Conservation (phyloP, 768 basidiomycete species). For the Amanita brunnescens region DNA sequence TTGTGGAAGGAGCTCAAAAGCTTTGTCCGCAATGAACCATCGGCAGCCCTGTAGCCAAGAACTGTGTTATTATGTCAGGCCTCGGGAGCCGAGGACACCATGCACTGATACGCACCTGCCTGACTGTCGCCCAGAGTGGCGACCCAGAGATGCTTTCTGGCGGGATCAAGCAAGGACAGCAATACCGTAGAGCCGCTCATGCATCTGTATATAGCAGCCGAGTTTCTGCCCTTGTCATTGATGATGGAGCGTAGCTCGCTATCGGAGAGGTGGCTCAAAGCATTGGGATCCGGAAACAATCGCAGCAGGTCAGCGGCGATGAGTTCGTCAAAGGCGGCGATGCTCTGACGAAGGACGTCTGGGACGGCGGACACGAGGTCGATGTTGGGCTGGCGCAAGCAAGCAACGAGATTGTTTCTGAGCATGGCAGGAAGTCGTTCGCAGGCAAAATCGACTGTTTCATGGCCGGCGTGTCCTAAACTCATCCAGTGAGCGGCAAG, state of each 20-base stretch:
- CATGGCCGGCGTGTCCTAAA: slow-evolving; percentile 41
- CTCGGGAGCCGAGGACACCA: neutral
- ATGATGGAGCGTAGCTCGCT: slow-evolving; percentile 31
- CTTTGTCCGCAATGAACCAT: slow-evolving; percentile 28
- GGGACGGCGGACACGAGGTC: slow-evolving; percentile 23
- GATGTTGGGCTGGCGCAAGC: neutral
- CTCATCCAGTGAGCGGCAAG: too few relatives aligned
- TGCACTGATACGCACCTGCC: slow-evolving; percentile 29
- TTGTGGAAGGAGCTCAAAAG: slow-evolving; percentile 44
- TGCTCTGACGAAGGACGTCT: slow-evolving; percentile 23
- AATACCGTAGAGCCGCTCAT: slow-evolving; percentile 46
- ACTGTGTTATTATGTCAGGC: slow-evolving; percentile 19
- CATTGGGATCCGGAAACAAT: slow-evolving; percentile 31
- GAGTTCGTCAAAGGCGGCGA: slow-evolving; percentile 29
- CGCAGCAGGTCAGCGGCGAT: slow-evolving; percentile 28
- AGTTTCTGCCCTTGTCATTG: slow-evolving; percentile 29
- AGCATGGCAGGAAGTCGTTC: slow-evolving; percentile 24
- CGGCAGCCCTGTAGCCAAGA: slow-evolving; percentile 26
- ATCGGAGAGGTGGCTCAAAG: slow-evolving; percentile 26
- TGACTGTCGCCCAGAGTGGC: slow-evolving; percentile 50
- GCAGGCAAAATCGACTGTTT: slow-evolving; percentile 34
- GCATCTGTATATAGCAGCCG: slow-evolving; percentile 30
- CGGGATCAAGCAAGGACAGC: slow-evolving; percentile 37
- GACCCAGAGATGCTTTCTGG: slow-evolving; percentile 39
- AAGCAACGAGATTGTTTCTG: slow-evolving; percentile 15